phyloP scores from a whole-genome alignment of 2,329 filamentous ascomycete genomes.

The Trichoderma koningiopsis region DNA sequence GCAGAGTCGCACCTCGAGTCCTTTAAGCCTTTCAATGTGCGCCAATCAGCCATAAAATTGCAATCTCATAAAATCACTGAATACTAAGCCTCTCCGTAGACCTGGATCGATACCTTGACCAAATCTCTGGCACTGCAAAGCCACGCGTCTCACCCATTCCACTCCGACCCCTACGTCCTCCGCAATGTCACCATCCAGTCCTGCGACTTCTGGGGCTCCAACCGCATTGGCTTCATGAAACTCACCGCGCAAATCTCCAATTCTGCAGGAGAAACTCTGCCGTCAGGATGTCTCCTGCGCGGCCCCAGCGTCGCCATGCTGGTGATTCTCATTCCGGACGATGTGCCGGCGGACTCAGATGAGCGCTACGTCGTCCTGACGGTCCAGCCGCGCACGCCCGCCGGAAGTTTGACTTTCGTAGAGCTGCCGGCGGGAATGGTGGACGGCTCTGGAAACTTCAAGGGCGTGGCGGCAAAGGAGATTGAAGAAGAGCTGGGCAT shows the following conservation, averaged over 20 bases:
- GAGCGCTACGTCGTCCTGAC: slow-evolving; percentile 62
- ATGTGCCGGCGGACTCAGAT: slow-evolving; percentile 40
- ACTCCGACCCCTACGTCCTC: slow-evolving; percentile 55
- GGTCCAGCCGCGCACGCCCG: slow-evolving; percentile 60
- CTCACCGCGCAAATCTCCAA: slow-evolving; percentile 54
- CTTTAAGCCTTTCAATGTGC: slow-evolving; percentile 53
- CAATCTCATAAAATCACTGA: too few species aligned
- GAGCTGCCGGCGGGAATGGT: slow-evolving; percentile 64
- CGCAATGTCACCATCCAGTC: slow-evolving; percentile 55
- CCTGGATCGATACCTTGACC: slow-evolving; percentile 52
- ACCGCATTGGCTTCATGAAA: slow-evolving; percentile 60
- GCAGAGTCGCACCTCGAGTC: slow-evolving; percentile 44
- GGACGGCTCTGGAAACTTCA: slow-evolving; percentile 55
- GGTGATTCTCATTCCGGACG: slow-evolving; percentile 57
- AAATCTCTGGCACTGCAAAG: slow-evolving; percentile 51
- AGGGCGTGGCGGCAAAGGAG: slow-evolving; percentile 60
- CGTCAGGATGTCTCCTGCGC: slow-evolving; percentile 58
- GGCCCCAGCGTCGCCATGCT: slow-evolving; percentile 65
- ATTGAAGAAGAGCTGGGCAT: slow-evolving; percentile 63
- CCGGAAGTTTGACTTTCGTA: slow-evolving; percentile 56
- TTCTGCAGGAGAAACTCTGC: slow-evolving; percentile 50
- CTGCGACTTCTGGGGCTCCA: slow-evolving; percentile 53
- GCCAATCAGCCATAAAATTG: neutral
- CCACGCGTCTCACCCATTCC: slow-evolving; percentile 52
- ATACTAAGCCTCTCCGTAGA: slow-evolving; percentile 36